Percentiles rank a stretch among this genome's conserved stretches.
Conservation (phyloP, 2,329 filamentous ascomycete genomes). For the Trichoderma koningii region DNA sequence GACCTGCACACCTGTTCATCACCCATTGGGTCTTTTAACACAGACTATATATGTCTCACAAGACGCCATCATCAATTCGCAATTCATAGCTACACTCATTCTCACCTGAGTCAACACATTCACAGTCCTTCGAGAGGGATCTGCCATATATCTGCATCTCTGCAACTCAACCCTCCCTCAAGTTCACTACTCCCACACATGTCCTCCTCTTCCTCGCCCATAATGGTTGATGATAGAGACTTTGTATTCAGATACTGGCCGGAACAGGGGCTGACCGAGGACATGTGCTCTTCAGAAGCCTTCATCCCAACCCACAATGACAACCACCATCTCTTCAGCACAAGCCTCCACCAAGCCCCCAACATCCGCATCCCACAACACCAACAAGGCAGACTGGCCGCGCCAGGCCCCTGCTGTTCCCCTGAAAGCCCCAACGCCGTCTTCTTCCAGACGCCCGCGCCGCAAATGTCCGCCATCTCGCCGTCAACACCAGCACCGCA, state of each 20-base stretch:
- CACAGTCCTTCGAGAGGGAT: not conserved
- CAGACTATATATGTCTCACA: not conserved
- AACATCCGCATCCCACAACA: not conserved
- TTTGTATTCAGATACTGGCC: constrained; percentile 4
- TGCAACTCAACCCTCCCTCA: not conserved
- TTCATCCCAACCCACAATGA: constrained; percentile 19
- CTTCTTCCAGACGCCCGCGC: constrained; percentile 24
- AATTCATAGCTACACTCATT: not conserved
- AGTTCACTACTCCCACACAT: not conserved
- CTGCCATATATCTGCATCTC: not conserved
- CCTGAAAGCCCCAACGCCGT: not conserved
- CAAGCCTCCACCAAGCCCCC: not conserved
- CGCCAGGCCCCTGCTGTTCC: constrained; percentile 4
- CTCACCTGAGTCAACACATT: not conserved
- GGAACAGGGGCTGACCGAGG: not conserved
- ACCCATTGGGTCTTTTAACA: not conserved
- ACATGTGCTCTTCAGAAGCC: constrained; percentile 17
- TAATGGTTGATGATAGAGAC: constrained; percentile 7
- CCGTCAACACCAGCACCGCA: constrained; percentile 10
- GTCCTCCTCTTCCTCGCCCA: not conserved
- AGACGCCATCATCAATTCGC: not conserved
- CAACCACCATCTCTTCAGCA: constrained; percentile 14
- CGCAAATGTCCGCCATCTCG: constrained; percentile 15
- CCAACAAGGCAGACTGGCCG: constrained; percentile 15
- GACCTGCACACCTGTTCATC: too few relatives aligned